Conservation (phyloP, 306 rosid species). For the Citrullus amarus region DNA sequence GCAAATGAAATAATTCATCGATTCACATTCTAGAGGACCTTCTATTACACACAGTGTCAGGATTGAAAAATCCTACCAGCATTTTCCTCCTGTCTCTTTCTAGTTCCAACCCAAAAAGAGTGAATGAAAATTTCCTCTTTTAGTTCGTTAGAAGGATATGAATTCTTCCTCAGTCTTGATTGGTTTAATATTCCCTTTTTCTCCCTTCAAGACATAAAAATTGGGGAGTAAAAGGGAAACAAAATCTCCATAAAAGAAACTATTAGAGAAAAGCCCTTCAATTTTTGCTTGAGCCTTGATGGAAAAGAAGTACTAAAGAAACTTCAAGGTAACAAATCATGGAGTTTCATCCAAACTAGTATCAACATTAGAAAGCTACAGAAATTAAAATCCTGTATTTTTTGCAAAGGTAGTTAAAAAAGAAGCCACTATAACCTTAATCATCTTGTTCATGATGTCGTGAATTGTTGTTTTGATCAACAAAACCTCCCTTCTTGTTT, state of each 20-base stretch:
- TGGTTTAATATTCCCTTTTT: not conserved
- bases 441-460: conserved; percentile 88
- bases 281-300: not conserved
- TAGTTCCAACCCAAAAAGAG: not conserved
- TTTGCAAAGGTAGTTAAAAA: not conserved
- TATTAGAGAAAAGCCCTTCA: not conserved
- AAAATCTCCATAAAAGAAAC: not conserved
- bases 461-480: conserved; percentile 88
- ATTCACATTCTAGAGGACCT: not conserved
- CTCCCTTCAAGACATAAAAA: not conserved
- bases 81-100: not conserved
- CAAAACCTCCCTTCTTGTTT: conserved; percentile 78
- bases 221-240: not conserved
- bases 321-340: not conserved
- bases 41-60: not conserved
- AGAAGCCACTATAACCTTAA: conserved; percentile 26
- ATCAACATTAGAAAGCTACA: not conserved
- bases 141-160: not conserved
- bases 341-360: not conserved
- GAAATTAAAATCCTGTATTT: not conserved
- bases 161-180: not conserved
- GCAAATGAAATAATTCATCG: not conserved
- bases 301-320: not conserved
- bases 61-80: not conserved
- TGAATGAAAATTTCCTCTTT: not conserved